phyloP scores from a whole-genome alignment of 78 protist genomes.

The Isochrysis galbana region DNA sequence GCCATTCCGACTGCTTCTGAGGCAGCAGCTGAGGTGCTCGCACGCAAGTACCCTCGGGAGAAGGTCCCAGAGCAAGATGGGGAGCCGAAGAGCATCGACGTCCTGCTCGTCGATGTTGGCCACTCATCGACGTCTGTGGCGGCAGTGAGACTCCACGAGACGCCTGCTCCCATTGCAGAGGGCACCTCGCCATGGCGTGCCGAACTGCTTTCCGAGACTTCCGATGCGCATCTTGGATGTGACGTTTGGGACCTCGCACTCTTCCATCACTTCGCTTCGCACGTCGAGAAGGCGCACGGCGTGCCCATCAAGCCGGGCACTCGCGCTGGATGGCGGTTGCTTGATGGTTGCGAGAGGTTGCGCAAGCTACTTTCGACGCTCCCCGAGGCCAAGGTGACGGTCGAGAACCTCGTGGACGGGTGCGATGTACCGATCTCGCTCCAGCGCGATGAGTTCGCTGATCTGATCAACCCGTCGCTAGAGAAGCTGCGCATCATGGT shows the following conservation, averaged over 20 bases:
- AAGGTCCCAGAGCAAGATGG: no score
- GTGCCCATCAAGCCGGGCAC: background rate
- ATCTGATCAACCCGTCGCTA: background rate
- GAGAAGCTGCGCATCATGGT: background rate
- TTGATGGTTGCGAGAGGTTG: background rate
- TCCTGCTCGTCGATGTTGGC: background rate
- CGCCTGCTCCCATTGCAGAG: background rate
- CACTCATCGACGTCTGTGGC: background rate
- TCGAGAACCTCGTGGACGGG: conserved; percentile 17
- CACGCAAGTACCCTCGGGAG: background rate
- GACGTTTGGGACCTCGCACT: background rate
- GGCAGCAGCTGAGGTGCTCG: conserved; percentile 13
- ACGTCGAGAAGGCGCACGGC: background rate
- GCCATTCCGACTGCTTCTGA: background rate
- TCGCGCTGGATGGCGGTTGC: background rate
- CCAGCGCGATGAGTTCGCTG: background rate
- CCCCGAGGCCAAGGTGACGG: background rate
- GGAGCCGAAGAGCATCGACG: no score
- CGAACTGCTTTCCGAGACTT: background rate
- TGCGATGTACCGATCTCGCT: background rate
- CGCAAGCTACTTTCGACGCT: conserved; percentile 22
- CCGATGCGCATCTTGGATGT: background rate
- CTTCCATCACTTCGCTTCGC: background rate
- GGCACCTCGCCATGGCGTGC: background rate
- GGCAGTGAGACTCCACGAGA: background rate